These are phyloP conservation scores for Gnomoniopsis smithogilvyi DNA, from an alignment of 2,329 filamentous ascomycete genomes.

Conservation along the genomic window DNA sequence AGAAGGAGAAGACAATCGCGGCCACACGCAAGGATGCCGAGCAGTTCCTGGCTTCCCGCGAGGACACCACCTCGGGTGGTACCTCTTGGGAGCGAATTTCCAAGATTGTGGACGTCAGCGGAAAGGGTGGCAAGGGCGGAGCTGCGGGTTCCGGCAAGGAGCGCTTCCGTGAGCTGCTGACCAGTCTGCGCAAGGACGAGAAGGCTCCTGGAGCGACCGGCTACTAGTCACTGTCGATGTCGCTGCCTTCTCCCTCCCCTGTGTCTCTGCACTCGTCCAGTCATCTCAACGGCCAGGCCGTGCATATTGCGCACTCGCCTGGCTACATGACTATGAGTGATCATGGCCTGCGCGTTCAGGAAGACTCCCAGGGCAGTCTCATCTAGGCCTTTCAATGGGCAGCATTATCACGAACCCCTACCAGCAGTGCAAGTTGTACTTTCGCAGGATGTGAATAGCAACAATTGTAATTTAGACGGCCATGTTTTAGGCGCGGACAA, in stretches of 20 bases:
- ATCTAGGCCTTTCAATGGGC: slow-evolving; percentile 5
- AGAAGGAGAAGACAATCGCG: slow-evolving; percentile 89
- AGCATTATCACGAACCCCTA: neutral
- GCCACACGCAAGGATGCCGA: slow-evolving; percentile 91
- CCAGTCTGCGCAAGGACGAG: slow-evolving; percentile 89
- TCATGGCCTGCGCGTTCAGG: slow-evolving; percentile 8
- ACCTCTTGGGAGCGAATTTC: slow-evolving; percentile 99
- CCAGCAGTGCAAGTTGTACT: neutral
- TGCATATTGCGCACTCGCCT: neutral
- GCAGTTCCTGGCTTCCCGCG: slow-evolving; percentile 81
- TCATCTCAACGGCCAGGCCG: neutral
- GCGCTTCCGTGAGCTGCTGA: slow-evolving; percentile 86
- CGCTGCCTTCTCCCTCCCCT: slow-evolving; percentile 13
- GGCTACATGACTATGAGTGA: neutral
- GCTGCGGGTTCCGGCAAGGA: slow-evolving; percentile 91
- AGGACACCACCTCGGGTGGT: slow-evolving; percentile 90
- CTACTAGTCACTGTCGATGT: slow-evolving; percentile 17
- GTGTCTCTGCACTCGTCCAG: slow-evolving; percentile 7
- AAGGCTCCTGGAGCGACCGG: slow-evolving; percentile 70
- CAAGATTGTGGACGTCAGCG: slow-evolving; percentile 95
- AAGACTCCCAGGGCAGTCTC: slow-evolving; percentile 17
- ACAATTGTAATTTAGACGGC: slow-evolving; percentile 17
- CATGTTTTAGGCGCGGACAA: neutral
- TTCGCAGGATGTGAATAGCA: neutral
- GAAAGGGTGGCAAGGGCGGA: slow-evolving; percentile 84